Evolutionary conservation across 805 yeast species (phyloP), one percentile per base, ranked within the genome.

Genomic region (Soucietia sequanensis): DNA sequence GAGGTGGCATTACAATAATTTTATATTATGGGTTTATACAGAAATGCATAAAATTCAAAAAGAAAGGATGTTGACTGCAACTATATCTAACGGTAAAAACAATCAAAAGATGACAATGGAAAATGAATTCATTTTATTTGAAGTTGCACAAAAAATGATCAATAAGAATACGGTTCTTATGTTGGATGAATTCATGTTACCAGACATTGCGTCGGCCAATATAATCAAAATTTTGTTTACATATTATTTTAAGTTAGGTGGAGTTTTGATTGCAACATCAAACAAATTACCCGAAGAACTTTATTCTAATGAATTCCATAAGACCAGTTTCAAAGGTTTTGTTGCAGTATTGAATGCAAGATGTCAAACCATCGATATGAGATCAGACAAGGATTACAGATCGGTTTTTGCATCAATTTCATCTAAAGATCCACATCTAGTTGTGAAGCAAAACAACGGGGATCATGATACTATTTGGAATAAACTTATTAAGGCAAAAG

Each of bases 181-280:
- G 55, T 56, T 83, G 26, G 90, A 83, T 52, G 90, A 84, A 53
- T 83, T 83, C 58, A 80, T 81, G 84, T 52, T 83, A 20, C 90
- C 90, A 0, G 90, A 83, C 50, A 68, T 84, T 23, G 85, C 88
- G 0, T 73, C 84, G 15, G 89, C 87, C 1, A 82, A 80, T 47
- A 79, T 83, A 23, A 62, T 83, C 37, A 77, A 79, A 52, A 67
- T 80, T 10, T 56, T 83, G 32, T 80, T 83, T 56, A 78, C 83
- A 0, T 80, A 76, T 52, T 83, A 76, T 58, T 82, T 83, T 64
- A 81, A 78, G 46, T 54, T 83, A 9, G 90, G 90, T 3, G 90
- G 90, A 4, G 85, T 83, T 0, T 56, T 83, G 28, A 81, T 83
- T 15, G 87, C 89, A 3, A 83, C 88, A 2, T 78, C 86, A 3